Evolutionary conservation across 2,329 filamentous ascomycete genomes (phyloP).

Genomic region (Coniochaeta ligniaria): DNA sequence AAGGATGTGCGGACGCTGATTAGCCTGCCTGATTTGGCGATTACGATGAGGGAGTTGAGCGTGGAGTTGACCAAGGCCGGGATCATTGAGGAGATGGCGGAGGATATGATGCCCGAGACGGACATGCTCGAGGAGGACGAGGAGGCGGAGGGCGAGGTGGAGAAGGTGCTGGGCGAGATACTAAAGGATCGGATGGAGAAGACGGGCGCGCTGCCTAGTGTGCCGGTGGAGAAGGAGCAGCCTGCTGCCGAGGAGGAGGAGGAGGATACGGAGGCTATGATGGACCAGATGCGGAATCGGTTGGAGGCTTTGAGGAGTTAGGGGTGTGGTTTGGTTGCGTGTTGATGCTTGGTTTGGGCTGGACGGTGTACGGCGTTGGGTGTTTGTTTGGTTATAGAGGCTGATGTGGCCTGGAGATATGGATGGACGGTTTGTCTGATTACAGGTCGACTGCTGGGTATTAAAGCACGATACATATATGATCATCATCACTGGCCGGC

Average conservation of each 20-base stretch:
- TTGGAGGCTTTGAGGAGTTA: constrained; percentile 81
- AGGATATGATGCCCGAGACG: constrained; percentile 73
- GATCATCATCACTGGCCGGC: too few species aligned
- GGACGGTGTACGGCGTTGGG: not conserved
- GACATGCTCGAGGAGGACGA: constrained; percentile 68
- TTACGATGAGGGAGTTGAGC: constrained; percentile 82
- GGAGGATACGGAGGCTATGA: constrained; percentile 80
- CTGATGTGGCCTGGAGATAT: not conserved
- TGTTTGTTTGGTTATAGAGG: not conserved
- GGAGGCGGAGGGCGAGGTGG: constrained; percentile 73
- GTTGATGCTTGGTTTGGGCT: not conserved
- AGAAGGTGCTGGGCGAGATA: constrained; percentile 88
- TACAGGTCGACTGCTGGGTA: not conserved
- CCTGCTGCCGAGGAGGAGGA: constrained; percentile 62
- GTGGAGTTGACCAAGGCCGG: constrained; percentile 88
- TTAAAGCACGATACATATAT: too few species aligned
- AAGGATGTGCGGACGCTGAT: constrained; percentile 89
- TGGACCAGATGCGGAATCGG: constrained; percentile 89
- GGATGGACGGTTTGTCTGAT: not conserved
- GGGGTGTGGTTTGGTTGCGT: not conserved
- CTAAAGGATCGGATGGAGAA: constrained; percentile 74
- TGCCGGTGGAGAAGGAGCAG: constrained; percentile 45
- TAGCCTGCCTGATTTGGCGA: constrained; percentile 75
- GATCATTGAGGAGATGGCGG: constrained; percentile 96
- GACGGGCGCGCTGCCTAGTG: constrained; percentile 44